A percentile compares a stretch with the other conserved stretches of the same genome.
These are phyloP conservation scores for Ogataea haglerorum DNA, from an alignment of 805 yeast genomes.

Conservation along the genomic window DNA sequence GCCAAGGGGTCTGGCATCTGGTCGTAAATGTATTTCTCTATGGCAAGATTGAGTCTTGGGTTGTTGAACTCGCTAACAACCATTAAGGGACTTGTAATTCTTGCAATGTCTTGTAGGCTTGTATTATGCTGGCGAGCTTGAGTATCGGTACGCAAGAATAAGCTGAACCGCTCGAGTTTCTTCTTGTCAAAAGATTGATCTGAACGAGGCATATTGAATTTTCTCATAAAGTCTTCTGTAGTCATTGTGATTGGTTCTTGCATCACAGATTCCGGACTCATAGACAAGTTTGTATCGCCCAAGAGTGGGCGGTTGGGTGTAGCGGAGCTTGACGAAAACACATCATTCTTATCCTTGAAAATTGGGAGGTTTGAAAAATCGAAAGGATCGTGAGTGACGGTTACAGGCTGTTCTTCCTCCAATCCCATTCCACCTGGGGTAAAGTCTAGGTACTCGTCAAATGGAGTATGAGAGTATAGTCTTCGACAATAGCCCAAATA, in stretches of 20 bases:
- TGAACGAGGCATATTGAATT: conserved; percentile 10
- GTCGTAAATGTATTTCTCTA: conserved; percentile 76
- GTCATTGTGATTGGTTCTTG: conserved; percentile 23
- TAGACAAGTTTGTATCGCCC: no score
- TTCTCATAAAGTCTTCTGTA: conserved; percentile 20
- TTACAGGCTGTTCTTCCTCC: no score
- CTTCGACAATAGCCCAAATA: not conserved
- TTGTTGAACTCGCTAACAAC: conserved; percentile 55
- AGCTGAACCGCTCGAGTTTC: conserved; percentile 11
- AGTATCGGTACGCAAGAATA: conserved; percentile 14
- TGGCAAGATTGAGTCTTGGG: conserved; percentile 75
- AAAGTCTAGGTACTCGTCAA: conserved; percentile 11
- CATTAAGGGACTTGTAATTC: conserved; percentile 41
- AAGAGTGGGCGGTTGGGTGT: no score
- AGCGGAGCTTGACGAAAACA: not conserved
- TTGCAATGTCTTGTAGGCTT: conserved; percentile 14
- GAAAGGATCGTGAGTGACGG: conserved; percentile 12
- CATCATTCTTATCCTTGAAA: conserved; percentile 2
- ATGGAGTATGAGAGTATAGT: conserved; percentile 16
- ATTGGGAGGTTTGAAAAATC: conserved; percentile 26
- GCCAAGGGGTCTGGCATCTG: conserved; percentile 47
- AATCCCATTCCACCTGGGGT: no score
- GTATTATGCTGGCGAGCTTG: conserved; percentile 9
- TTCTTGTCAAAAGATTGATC: conserved; percentile 5
- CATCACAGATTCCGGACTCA: no score